Conservation (phyloP, 176 grass and related monocot genomes). For the Bromus sterilis region DNA sequence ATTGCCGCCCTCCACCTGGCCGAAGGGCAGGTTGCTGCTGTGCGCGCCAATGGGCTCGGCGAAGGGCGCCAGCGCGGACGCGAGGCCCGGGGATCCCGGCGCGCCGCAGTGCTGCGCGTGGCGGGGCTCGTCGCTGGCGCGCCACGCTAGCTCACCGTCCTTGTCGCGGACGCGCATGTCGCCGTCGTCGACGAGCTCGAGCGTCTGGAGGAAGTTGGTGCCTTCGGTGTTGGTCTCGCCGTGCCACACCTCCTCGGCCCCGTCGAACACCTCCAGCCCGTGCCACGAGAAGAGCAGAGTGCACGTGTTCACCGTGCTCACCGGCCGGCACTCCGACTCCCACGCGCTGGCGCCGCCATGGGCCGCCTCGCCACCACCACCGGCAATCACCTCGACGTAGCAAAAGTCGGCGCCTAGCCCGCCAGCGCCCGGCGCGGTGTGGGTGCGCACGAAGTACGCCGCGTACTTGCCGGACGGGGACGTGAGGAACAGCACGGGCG, state of each 20-base stretch:
- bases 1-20: conserved; percentile 21
- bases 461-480: conserved; percentile 66
- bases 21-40: conserved; percentile 45
- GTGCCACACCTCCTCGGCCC: conserved; percentile 57
- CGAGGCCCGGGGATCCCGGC: conserved; percentile 54
- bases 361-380: background rate
- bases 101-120: conserved; percentile 63
- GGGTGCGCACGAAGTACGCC: conserved; percentile 51
- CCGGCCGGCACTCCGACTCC: conserved; percentile 75
- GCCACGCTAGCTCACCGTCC: conserved; percentile 80
- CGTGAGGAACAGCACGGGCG: conserved; percentile 51
- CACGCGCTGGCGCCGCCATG: conserved; percentile 45
- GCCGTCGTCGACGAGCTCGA: conserved; percentile 84
- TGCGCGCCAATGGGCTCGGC: conserved; percentile 47
- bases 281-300: conserved; percentile 61
- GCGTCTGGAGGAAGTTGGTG: conserved; percentile 54
- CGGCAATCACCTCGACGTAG: conserved; percentile 53
- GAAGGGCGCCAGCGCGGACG: conserved; percentile 48
- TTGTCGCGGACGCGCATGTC: conserved; percentile 93
- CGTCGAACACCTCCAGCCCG: conserved; percentile 89
- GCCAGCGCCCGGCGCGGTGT: conserved; percentile 47
- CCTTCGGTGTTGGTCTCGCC: conserved; percentile 46
- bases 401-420: conserved; percentile 86
- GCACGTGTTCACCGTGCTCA: conserved; percentile 73
- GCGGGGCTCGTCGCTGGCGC: conserved; percentile 57